Base-by-base conservation (phyloP, 805 yeast genomes). In the Schwanniomyces yamadae region DNA sequence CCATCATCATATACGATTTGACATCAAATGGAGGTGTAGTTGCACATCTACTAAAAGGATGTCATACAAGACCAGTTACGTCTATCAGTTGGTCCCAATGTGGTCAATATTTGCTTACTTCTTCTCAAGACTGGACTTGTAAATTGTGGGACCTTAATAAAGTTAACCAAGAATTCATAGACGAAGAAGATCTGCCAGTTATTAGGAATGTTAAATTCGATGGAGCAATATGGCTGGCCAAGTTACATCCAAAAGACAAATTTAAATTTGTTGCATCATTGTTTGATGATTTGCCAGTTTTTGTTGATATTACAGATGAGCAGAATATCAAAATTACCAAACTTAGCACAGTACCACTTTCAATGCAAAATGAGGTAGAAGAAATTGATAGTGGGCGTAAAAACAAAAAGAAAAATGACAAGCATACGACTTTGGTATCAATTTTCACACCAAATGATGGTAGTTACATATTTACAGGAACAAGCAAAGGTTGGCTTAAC, bases 71-170 rank as follows among this genome's bases (percentile, higher is more conserved):
- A 28, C 75, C 90, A 1, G 72, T 91, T 18, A 86, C 88, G 18
- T 79, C 90, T 1, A 38, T 84, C 12, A 64, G 75, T 40, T 90
- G 96, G 97, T 81, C 91, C 0, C 44, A 48, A 0, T 77, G 82
- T 55, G 93, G 95, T 0, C 57, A 84, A 16, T 86, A 75, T 48
- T 48, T 90, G 1, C 61, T 90, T 3, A 71, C 85, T 3, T 68
- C 88, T 10, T 78, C 90, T 0, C 77, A 88, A 48, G 97, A 91
- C 56, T 89, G 95, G 93, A 72, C 70, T 33, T 75, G 83, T 27
- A 77, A 82, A 32, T 52, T 89, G 20, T 90, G 96, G 96, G 96
- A 88, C 60, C 58, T 90, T 42, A 44, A 57, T 17, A 37, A 39
- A 28, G 58, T 52, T 29, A 59, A 64, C 35, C 14, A 33, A 5